Percentiles rank a stretch among this genome's conserved stretches.
Evolutionary conservation across 352 stramenopile species (phyloP).

Genomic region (Globisporangium viniferum): DNA sequence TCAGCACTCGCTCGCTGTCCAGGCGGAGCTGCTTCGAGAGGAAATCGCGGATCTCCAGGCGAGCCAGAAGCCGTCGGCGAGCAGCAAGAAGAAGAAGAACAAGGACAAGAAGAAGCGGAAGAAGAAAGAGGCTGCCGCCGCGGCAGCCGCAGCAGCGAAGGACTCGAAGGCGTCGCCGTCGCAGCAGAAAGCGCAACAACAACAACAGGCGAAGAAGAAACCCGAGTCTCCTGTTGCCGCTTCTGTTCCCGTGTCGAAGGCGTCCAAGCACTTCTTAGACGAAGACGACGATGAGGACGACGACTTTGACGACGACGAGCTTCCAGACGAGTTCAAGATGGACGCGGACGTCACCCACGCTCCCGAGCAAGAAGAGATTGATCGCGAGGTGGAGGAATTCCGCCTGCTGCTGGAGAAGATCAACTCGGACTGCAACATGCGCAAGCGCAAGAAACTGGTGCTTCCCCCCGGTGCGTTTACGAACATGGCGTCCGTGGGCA

Average conservation of each 20-base stretch:
- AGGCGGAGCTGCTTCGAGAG: slow-evolving; percentile 69
- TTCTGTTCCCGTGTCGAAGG: background rate
- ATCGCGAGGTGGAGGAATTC: slow-evolving; percentile 78
- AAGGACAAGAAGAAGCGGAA: slow-evolving; percentile 78
- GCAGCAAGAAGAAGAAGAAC: slow-evolving; percentile 76
- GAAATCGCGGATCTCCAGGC: slow-evolving; percentile 67
- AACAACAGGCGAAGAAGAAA: slow-evolving; percentile 14
- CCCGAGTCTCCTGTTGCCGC: background rate
- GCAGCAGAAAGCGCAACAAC: slow-evolving; percentile 8
- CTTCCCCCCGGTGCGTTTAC: slow-evolving; percentile 61
- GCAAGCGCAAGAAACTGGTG: slow-evolving; percentile 67
- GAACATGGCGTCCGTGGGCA: slow-evolving; percentile 17
- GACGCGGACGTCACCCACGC: slow-evolving; percentile 20
- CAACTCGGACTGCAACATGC: slow-evolving; percentile 47
- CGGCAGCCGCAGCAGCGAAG: slow-evolving; percentile 13
- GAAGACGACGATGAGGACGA: slow-evolving; percentile 11
- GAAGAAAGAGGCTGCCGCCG: slow-evolving; percentile 27
- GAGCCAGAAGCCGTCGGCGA: slow-evolving; percentile 46
- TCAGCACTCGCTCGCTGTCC: slow-evolving; percentile 70
- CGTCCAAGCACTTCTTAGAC: slow-evolving; percentile 8
- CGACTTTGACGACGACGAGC: slow-evolving; percentile 8
- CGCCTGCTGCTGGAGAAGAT: slow-evolving; percentile 70
- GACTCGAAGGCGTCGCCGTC: slow-evolving; percentile 25
- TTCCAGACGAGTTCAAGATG: slow-evolving; percentile 8
- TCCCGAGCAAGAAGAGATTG: slow-evolving; percentile 53